Conservation (phyloP, 2,329 filamentous ascomycete species). For the Penicillium nordicum region DNA sequence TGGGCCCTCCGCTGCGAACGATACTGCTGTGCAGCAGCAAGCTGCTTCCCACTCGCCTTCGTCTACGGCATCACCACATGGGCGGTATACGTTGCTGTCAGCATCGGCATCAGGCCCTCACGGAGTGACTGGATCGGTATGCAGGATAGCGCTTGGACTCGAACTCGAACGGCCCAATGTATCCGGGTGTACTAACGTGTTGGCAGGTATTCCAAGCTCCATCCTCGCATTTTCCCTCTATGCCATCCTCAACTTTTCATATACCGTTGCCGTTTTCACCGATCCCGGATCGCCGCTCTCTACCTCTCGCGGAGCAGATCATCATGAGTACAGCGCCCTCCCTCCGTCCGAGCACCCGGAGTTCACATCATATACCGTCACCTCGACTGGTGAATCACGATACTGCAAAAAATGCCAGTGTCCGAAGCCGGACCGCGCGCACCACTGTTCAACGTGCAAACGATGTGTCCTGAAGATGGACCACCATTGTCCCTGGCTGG, state of each 20-base stretch:
- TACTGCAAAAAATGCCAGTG: slow-evolving; percentile 98
- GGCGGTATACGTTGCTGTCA: slow-evolving; percentile 83
- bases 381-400: slow-evolving; percentile 77
- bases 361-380: slow-evolving; percentile 82
- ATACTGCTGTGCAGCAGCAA: slow-evolving; percentile 73
- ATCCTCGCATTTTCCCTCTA: slow-evolving; percentile 69
- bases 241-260: slow-evolving; percentile 76
- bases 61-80: slow-evolving; percentile 89
- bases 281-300: slow-evolving; percentile 68
- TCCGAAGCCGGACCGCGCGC: slow-evolving; percentile 89
- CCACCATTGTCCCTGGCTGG: slow-evolving; percentile 97
- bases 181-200: neutral
- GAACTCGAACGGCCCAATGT: neutral
- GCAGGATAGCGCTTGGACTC: neutral
- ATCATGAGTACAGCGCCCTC: slow-evolving; percentile 66
- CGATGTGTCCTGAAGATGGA: slow-evolving; percentile 99
- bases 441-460: slow-evolving; percentile 93
- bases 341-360: slow-evolving; percentile 66
- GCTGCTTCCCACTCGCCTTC: slow-evolving; percentile 83
- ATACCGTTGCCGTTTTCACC: slow-evolving; percentile 91
- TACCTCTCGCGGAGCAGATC: slow-evolving; percentile 25
- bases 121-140: slow-evolving; percentile 48
- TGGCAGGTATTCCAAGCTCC: slow-evolving; percentile 49
- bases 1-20: slow-evolving; percentile 63
- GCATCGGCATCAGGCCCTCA: slow-evolving; percentile 60